These are phyloP conservation scores for Vitis hybrid DNA, from an alignment of 177 flowering plant genomes.

Conservation along the genomic window DNA sequence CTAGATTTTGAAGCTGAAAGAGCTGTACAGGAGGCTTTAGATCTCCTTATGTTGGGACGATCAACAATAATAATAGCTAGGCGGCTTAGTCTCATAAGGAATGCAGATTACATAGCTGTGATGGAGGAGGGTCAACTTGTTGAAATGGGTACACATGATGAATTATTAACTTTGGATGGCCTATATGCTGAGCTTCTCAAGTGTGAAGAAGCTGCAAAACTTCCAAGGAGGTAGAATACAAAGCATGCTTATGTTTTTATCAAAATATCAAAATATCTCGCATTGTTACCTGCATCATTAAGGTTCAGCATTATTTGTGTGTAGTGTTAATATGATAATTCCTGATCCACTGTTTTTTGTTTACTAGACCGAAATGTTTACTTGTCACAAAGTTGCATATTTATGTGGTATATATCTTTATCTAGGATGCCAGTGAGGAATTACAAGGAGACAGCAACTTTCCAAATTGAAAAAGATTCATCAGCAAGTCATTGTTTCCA, in stretches of 20 bases:
- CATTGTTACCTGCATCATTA: background rate
- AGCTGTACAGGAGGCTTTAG: slow-evolving; percentile 90
- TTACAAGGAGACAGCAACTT: slow-evolving; percentile 61
- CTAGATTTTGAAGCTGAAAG: slow-evolving; percentile 97
- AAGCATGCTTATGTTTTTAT: background rate
- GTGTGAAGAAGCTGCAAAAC: slow-evolving; percentile 93
- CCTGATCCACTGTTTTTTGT: background rate
- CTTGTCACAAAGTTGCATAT: background rate
- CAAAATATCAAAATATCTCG: slow-evolving; percentile 6
- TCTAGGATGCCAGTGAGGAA: slow-evolving; percentile 77
- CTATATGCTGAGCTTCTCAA: slow-evolving; percentile 89
- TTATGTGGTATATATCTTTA: slow-evolving; percentile 3
- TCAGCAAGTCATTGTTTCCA: slow-evolving; percentile 69
- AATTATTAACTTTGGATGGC: slow-evolving; percentile 65
- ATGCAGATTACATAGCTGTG: slow-evolving; percentile 97
- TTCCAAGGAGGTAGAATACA: slow-evolving; percentile 71
- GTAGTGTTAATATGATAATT: background rate
- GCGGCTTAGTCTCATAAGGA: slow-evolving; percentile 81
- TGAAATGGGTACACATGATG: slow-evolving; percentile 99
- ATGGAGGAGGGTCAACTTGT: slow-evolving; percentile 98
- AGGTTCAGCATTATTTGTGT: background rate
- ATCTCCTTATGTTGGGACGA: slow-evolving; percentile 90
- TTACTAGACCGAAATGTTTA: background rate
- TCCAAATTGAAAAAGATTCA: slow-evolving; percentile 84
- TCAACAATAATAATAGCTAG: slow-evolving; percentile 94